Percentiles rank a stretch among this genome's conserved stretches.
These are phyloP conservation scores for Candida ficus DNA, from an alignment of 805 yeast species.

Conservation along the genomic window DNA sequence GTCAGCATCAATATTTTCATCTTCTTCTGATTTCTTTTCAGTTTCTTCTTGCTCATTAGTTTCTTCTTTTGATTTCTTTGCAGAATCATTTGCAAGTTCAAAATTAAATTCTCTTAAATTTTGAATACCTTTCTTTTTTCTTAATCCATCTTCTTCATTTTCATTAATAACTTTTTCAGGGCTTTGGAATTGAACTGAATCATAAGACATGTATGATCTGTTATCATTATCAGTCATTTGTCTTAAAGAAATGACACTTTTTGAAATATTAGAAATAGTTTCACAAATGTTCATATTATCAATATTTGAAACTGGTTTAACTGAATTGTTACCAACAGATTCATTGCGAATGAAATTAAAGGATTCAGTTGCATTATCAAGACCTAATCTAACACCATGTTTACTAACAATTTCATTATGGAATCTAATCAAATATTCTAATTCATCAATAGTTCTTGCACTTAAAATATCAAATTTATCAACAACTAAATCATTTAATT, in stretches of 20 bases:
- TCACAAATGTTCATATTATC: slow-evolving; percentile 26
- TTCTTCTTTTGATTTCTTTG: background rate
- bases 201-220: slow-evolving; percentile 54
- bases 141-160: slow-evolving; percentile 24
- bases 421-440: slow-evolving; percentile 47
- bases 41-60: too few relatives aligned
- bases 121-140: slow-evolving; percentile 44
- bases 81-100: slow-evolving; percentile 14
- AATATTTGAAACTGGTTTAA: slow-evolving; percentile 16
- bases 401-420: slow-evolving; percentile 35
- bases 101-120: slow-evolving; percentile 44
- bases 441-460: slow-evolving; percentile 67
- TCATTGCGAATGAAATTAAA: slow-evolving; percentile 19
- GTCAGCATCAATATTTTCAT: background rate
- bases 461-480: slow-evolving; percentile 57
- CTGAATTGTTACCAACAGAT: background rate
- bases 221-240: slow-evolving; percentile 7
- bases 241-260: slow-evolving; percentile 20
- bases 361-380: slow-evolving; percentile 9
- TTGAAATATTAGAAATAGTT: slow-evolving; percentile 22
- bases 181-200: slow-evolving; percentile 34
- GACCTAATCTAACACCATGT: slow-evolving; percentile 13
- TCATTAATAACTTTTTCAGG: slow-evolving; percentile 1
- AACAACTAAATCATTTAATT: slow-evolving; percentile 31
- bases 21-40: too few relatives aligned